A percentile compares a stretch with the other conserved stretches of the same genome.
Conservation (phyloP, 75 land plant species). For the Picea sitchensis region DNA sequence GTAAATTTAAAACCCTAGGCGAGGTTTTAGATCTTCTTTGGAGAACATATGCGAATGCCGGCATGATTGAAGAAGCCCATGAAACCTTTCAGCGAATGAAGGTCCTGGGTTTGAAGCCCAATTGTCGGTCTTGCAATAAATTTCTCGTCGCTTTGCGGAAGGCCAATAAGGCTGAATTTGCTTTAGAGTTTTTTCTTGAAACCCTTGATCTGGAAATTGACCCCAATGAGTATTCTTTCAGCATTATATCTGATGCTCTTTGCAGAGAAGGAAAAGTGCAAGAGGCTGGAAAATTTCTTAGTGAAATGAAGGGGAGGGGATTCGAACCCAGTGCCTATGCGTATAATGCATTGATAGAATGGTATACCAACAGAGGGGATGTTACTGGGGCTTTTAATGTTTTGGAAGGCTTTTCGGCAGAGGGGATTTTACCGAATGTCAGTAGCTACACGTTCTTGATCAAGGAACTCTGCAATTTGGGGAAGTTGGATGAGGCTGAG, state of each 20-base stretch:
- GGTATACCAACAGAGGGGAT: slow-evolving; percentile 29
- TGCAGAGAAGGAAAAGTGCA: slow-evolving; percentile 41
- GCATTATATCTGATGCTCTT: slow-evolving; percentile 35
- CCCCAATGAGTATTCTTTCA: slow-evolving; percentile 22
- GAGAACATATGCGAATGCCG: slow-evolving; percentile 33
- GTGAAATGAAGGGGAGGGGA: slow-evolving; percentile 37
- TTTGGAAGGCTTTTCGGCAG: slow-evolving; percentile 19
- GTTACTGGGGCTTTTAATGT: slow-evolving; percentile 25
- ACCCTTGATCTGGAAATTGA: slow-evolving; percentile 25
- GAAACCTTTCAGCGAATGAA: slow-evolving; percentile 37
- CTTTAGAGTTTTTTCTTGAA: slow-evolving; percentile 25
- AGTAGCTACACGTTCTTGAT: slow-evolving; percentile 60
- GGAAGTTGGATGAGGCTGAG: slow-evolving; percentile 42
- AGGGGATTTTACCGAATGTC: slow-evolving; percentile 35
- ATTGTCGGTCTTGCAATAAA: slow-evolving; percentile 40
- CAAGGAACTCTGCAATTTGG: slow-evolving; percentile 27
- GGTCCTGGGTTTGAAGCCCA: slow-evolving; percentile 16
- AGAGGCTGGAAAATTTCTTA: slow-evolving; percentile 27
- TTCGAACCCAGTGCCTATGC: slow-evolving; percentile 37
- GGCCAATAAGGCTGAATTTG: slow-evolving; percentile 13
- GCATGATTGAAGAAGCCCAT: slow-evolving; percentile 26
- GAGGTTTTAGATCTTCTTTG: slow-evolving; percentile 16
- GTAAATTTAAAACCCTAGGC: background rate
- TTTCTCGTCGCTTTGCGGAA: slow-evolving; percentile 36
- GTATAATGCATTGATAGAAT: slow-evolving; percentile 40